Base-by-base conservation (phyloP, 331 rosid species). In the Ulmus americana region DNA sequence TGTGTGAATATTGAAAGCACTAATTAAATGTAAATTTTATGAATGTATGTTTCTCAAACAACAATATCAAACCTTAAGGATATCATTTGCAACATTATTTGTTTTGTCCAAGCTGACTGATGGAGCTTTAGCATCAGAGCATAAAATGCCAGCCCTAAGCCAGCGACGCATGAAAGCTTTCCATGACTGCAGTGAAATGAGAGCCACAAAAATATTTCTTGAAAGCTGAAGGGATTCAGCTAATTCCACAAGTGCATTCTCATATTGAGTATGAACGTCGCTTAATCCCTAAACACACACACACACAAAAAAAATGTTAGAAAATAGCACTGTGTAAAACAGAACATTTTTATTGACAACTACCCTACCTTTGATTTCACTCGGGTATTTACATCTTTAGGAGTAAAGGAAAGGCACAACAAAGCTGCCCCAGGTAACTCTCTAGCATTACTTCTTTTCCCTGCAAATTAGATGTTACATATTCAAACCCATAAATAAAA, bases 401-500 rank as follows among this genome's bases (percentile, higher is more conserved):
- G 86, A 77, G 91, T 69, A 66, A 86, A 81, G 68, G 96, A 73
- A 72, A 79, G 80, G 63, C 95, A 86, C 35, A 87, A 70, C 18
- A 92, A 75, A 69, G 97, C 87, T 22, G 98, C 98, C 69, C 95
- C 97, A 66, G 98, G 91, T 64, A 86, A 83, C 10, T 85, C 83
- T 64, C 79, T 79, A 28, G 87, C 82, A 51, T 76, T 72, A 65
- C 77, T 76, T 70, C 62, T 77, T 69, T 82, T 81, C 72, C 87
- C 97, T 92, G 85, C 71, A 70, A 66, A 66, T 43, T 47, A 46
- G 70, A 76, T 45, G 66, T 69, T 65, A 51, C 6, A 48, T 15
- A 57, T 61, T 77, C 61, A 73, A 64, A 48, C 44, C 28, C 10
- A 62, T 38, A 55, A 45, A 61, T 12, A 44, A 66, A 8, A 67